Base-by-base conservation (phyloP, 768 basidiomycete species). In the Cantharellus cinnabarinus region DNA sequence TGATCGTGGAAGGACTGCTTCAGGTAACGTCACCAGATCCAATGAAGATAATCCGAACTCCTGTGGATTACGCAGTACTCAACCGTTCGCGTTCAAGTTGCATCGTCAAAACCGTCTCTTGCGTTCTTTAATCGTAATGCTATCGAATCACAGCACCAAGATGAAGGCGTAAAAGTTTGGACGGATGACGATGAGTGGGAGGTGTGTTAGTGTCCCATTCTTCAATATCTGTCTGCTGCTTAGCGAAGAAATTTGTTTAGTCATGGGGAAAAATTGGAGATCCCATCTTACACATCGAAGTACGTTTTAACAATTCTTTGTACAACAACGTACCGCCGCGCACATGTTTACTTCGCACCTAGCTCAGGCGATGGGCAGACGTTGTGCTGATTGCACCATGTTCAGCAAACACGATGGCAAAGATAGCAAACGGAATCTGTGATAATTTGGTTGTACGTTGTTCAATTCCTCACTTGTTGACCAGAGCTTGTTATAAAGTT, bases 271-370 rank as follows among this genome's bases (percentile, higher is more conserved):
- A 77, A 61, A 79, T 93, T 53, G 87, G 90, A 0, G 85, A 97
- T 65, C 89, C 90, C 0, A 94, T 98, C 59, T 75, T 97, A 37
- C 95, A 99, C 69, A 98, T 98, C 59, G 91, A 99, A 71, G 80
- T 95, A 2, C 72, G 90, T 41, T 73, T 82, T 5, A 38, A 15
- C 10, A 7, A 14, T 1, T 29, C n/a, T 50, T 29, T 29, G 1
- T 5, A 29, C 37, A 37, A 38, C 20, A 4, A 15, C 37, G n/a
- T 4, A 39, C 14, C 35, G 2, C 41, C 4, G 2, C 2, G 20
- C 34, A 29, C 34, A 4, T n/a, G 7, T 14, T 3, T 39, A 20
- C 29, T 41, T 53, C 44, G 38, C 40, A 50, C 2, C 2, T 60
- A 74, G 72, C 70, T 76, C 2, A 68, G 75, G 14, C 65, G 75